Evolutionary conservation across 1,284 basidiomycete species (phyloP).

Genomic region (Moesziomyces parantarcticus): DNA sequence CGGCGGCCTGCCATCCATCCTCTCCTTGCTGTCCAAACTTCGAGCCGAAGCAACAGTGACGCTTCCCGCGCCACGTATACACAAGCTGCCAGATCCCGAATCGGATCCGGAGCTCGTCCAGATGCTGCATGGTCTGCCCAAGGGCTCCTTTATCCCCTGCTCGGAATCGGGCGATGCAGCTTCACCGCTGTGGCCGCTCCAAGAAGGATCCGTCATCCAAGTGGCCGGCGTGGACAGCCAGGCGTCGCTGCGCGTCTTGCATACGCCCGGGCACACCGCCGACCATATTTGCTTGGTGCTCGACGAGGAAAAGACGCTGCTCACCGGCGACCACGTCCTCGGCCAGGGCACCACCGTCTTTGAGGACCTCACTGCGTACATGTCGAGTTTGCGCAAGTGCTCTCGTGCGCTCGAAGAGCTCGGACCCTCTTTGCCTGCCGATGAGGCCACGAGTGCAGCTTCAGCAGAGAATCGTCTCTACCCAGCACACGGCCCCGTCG

Average conservation of each 20-base stretch:
- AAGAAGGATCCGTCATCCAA: conserved; percentile 37
- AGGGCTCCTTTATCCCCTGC: conserved; percentile 81
- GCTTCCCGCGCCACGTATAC: conserved; percentile 69
- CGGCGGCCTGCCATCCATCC: conserved; percentile 79
- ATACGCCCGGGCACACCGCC: conserved; percentile 89
- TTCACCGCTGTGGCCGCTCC: conserved; percentile 34
- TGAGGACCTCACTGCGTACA: conserved; percentile 81
- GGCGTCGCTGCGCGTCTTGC: conserved; percentile 73
- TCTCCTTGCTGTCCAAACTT: conserved; percentile 74
- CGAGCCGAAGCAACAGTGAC: conserved; percentile 45
- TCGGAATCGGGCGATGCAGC: conserved; percentile 4
- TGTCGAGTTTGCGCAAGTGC: conserved; percentile 77
- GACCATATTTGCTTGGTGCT: conserved; percentile 79
- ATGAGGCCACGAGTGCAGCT: conserved; percentile 9
- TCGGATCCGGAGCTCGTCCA: conserved; percentile 80
- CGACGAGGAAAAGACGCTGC: conserved; percentile 72
- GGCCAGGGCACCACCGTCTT: conserved; percentile 92
- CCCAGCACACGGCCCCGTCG: conserved; percentile 87
- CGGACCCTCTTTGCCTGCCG: conserved; percentile 9
- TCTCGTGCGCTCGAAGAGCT: conserved; percentile 69
- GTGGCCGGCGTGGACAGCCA: conserved; percentile 11
- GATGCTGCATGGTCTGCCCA: conserved; percentile 79
- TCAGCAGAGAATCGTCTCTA: conserved; percentile 72
- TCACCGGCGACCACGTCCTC: conserved; percentile 90
- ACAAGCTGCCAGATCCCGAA: conserved; percentile 68